Base-by-base conservation (phyloP, 2,329 filamentous ascomycete genomes). In the Cylindrodendrum hubeiense region DNA sequence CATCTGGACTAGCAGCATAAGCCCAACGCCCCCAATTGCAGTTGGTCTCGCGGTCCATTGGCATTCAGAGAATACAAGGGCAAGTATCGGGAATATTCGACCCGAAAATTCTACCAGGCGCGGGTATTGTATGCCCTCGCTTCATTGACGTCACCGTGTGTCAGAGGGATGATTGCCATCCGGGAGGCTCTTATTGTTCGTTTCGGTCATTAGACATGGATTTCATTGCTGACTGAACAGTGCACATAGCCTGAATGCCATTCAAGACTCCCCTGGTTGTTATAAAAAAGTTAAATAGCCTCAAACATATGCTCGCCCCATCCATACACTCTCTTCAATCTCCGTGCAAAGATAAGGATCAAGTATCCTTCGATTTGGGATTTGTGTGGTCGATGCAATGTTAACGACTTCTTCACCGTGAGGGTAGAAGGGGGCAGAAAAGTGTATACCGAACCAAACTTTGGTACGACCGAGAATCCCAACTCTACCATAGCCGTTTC, bases 361-460 rank as follows among this genome's bases (percentile, higher is more conserved):
- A 50, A 4, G 24, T 76, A 71, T 0, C 80, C 78, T 54, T 81
- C 79, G 1, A 83, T 79, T 2, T 70, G 71, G 1, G 78, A 75
- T 39, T 74, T 54, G 24, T 83, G 79, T 2, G 81, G 81, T 0
- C 80, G 74, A 49, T 82, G 79, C 1, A 82, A 21, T 0, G 76
- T 81, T 5, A 83, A 19, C 5, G 79, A 69, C 52, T 65, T 74
- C 10, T 74, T 67, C 7, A 70, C 70, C 0, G 34, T 60, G 70
- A 79, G 72, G 1, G 19, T 63, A 19, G 73, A 67, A 0, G 80
- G 75, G 0, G 80, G 80, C 0, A 55, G 46, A 59, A 83, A 83
- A 0, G 78, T 84, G 66, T 79, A 83, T 2, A 82, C 76, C 0
- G 83, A 84, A 3, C 82, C 82, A 37, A 78, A 78, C 61, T 76